Evolutionary conservation across 352 stramenopile genomes (phyloP).

Genomic region (Phytopythium kandeliae): DNA sequence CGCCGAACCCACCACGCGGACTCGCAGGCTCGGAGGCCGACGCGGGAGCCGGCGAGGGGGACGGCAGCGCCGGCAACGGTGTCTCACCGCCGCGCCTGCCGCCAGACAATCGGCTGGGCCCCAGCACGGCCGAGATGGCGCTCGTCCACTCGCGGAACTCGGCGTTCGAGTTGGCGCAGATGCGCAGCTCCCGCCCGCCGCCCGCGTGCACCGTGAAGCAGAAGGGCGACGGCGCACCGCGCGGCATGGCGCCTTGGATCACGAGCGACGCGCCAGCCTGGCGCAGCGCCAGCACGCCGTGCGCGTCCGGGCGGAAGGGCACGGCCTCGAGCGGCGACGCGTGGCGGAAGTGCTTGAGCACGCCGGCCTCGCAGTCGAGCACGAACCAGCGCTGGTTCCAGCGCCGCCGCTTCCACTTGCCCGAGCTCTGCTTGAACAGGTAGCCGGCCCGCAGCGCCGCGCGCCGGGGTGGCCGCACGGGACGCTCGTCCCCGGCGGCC

Average conservation of each 20-base stretch:
- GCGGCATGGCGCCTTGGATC: slow-evolving; percentile 63
- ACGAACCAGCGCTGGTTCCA: slow-evolving; percentile 85
- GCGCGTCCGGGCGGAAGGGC: slow-evolving; percentile 45
- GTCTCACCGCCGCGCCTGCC: slow-evolving; percentile 1
- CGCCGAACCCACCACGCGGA: not conserved
- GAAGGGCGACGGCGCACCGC: slow-evolving; percentile 69
- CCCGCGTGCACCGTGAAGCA: slow-evolving; percentile 59
- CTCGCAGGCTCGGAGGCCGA: not conserved
- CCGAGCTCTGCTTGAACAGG: slow-evolving; percentile 72
- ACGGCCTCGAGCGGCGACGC: slow-evolving; percentile 47
- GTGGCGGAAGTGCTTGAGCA: slow-evolving; percentile 74
- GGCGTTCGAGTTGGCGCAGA: slow-evolving; percentile 62
- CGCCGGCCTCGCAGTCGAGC: slow-evolving; percentile 49
- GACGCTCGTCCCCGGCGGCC: too few relatives aligned
- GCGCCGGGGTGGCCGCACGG: too few relatives aligned
- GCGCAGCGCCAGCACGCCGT: slow-evolving; percentile 44
- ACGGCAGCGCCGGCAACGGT: slow-evolving; percentile 5
- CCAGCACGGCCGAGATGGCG: slow-evolving; percentile 63
- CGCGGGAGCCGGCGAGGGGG: slow-evolving; percentile 1
- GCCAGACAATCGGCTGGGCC: slow-evolving; percentile 16
- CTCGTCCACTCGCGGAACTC: slow-evolving; percentile 77
- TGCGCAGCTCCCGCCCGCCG: slow-evolving; percentile 27
- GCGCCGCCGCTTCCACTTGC: slow-evolving; percentile 72
- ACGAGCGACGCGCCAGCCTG: slow-evolving; percentile 46
- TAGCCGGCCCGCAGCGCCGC: slow-evolving; percentile 41